Evolutionary conservation across 352 stramenopile genomes (phyloP).

Genomic region (Globisporangium cystogenes): DNA sequence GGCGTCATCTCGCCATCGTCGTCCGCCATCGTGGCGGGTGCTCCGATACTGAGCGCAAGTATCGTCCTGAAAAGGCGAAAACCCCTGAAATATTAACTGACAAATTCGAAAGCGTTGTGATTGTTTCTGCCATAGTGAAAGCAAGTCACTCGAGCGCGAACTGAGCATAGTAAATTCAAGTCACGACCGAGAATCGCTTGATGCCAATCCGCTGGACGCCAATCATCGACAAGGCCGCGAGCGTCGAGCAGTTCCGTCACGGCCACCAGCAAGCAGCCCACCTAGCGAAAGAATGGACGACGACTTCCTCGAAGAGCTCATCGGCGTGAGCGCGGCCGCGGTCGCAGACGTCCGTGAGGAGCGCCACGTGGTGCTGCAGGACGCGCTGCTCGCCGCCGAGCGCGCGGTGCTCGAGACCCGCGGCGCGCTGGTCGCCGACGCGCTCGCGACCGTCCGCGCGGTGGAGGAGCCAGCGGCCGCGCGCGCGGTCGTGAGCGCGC

Average conservation of each 20-base stretch:
- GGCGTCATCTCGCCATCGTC: slow-evolving; percentile 60
- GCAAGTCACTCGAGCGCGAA: too few relatives aligned
- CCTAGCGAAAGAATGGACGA: slow-evolving; percentile 27
- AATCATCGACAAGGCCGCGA: not conserved
- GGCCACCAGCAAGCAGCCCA: too few relatives aligned
- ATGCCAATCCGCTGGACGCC: not conserved
- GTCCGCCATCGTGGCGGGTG: slow-evolving; percentile 18
- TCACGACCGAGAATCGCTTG: too few relatives aligned
- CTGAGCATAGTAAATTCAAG: too few relatives aligned
- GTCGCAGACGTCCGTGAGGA: slow-evolving; percentile 33
- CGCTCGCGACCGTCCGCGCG: slow-evolving; percentile 10
- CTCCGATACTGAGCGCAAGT: not conserved
- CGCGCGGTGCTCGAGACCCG: slow-evolving; percentile 55
- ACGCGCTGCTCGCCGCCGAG: slow-evolving; percentile 38
- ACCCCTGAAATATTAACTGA: too few relatives aligned
- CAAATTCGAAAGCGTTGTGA: too few relatives aligned
- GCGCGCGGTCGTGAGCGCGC: slow-evolving; percentile 14
- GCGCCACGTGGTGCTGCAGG: slow-evolving; percentile 28
- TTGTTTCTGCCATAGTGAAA: too few relatives aligned
- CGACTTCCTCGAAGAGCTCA: slow-evolving; percentile 57
- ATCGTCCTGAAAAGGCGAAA: too few relatives aligned
- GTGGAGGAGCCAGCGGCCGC: not conserved
- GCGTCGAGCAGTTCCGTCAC: too few relatives aligned
- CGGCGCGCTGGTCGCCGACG: slow-evolving; percentile 17
- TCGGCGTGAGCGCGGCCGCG: slow-evolving; percentile 37